Evolutionary conservation across 106 monocot genomes (phyloP), one percentile per base, ranked within the genome.

Genomic region (Apostasia shenzhenica): DNA sequence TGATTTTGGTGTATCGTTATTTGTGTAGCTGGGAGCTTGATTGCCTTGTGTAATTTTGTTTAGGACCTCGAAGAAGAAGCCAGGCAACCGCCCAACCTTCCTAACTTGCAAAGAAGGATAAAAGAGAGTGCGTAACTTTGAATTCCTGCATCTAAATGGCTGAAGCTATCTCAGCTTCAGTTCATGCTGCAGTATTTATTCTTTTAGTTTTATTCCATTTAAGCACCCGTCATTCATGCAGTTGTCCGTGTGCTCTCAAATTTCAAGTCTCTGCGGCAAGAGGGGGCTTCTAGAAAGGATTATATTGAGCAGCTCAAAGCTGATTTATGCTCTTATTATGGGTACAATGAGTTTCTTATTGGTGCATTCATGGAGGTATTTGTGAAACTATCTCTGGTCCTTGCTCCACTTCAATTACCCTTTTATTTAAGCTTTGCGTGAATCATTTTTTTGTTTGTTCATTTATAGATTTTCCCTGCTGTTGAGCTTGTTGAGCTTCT

Each of bases 311-410:
- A 92, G 49, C 86, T 99, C 4, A 99, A 87, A 64, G 58, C 77
- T 11, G 97, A 92, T 63, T 64, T 99, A 45, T 76, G 79, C 72
- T 59, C 85, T 45, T 92, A 90, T 70, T 99, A 99, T 80, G 92
- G 89, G 54, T 97, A 97, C 59, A 97, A 92, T 67, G 97, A 90
- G 41, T 97, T 92, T 72, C 82, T 97, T 9, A 80, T 92, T n/a
- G 81, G 71, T 14, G 76, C 67, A 64, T 66, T 97, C 68, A 75
- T 92, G 44, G 97, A 97, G 89, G 97, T 92, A 71, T 11, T 48
- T 53, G 12, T 37, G n/a, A 45, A 1, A 41, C 46, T n/a, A 50
- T 61, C 44, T 4, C 5, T 54, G 68, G 10, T 10, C 54, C 45
- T 38, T 62, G n/a, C 47, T 38, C 44, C 7, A 51, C 41, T n/a